phyloP scores from a whole-genome alignment of 495 filamentous ascomycete species.

The Podospora conica region DNA sequence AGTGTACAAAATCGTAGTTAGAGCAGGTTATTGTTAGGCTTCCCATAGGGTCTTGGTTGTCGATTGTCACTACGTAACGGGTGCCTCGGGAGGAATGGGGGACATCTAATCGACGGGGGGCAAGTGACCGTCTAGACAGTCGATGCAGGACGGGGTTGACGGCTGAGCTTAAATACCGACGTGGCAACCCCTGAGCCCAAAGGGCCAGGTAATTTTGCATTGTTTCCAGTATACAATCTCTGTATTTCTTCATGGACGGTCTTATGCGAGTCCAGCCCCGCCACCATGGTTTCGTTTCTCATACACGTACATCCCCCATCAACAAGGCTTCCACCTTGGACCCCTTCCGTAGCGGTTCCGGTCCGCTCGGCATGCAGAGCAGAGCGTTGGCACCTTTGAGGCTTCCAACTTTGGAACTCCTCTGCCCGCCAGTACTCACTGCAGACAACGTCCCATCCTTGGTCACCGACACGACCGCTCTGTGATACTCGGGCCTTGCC shows the following conservation, averaged over 20 bases:
- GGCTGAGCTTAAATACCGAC: background rate
- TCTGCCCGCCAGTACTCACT: slow-evolving; percentile 78
- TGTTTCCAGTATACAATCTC: background rate
- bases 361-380: slow-evolving; percentile 59
- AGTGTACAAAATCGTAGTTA: slow-evolving; percentile 24
- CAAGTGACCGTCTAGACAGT: background rate
- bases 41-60: background rate
- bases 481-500: slow-evolving; percentile 79
- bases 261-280: background rate
- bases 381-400: slow-evolving; percentile 82
- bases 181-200: background rate
- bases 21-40: slow-evolving; percentile 14
- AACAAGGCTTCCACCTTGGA: slow-evolving; percentile 40
- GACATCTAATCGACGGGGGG: background rate
- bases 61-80: slow-evolving; percentile 14
- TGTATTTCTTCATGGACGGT: background rate
- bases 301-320: slow-evolving; percentile 32
- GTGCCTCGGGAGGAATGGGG: background rate
- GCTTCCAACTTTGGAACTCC: slow-evolving; percentile 85
- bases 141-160: background rate
- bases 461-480: slow-evolving; percentile 58
- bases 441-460: slow-evolving; percentile 61
- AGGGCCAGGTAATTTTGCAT: background rate
- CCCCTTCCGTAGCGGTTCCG: slow-evolving; percentile 38
- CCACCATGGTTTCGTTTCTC: background rate